phyloP scores from a whole-genome alignment of 176 grass and related monocot genomes.

The Carex cristatella region DNA sequence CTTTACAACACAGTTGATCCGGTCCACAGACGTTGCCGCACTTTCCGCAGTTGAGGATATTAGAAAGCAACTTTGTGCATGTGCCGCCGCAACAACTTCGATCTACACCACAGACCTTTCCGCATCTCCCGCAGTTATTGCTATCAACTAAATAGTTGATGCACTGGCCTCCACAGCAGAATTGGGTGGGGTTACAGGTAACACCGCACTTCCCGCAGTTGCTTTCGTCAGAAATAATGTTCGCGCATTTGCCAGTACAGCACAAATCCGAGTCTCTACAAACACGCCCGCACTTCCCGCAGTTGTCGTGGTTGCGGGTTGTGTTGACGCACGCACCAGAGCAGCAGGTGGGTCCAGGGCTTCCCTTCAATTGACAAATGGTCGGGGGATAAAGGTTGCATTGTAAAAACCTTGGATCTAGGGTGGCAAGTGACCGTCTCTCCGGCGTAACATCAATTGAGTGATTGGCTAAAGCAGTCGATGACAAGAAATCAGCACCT shows the following conservation, averaged over 20 bases:
- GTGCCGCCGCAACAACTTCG: neutral
- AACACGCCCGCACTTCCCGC: neutral
- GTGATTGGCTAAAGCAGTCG: neutral
- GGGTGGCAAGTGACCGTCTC: slow-evolving; percentile 9
- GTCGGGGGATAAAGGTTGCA: neutral
- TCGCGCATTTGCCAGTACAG: neutral
- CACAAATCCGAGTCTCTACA: neutral
- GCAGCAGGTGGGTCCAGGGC: slow-evolving; percentile 17
- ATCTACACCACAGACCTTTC: neutral
- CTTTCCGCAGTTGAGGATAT: neutral
- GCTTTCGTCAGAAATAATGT: neutral
- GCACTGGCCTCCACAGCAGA: neutral
- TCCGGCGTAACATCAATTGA: neutral
- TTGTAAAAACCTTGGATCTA: slow-evolving; percentile 13
- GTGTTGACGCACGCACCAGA: slow-evolving; percentile 1
- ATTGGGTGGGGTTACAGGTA: neutral
- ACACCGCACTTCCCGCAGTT: slow-evolving; percentile 15
- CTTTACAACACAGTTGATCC: neutral
- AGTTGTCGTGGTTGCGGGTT: neutral
- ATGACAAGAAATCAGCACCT: neutral
- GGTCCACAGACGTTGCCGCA: neutral
- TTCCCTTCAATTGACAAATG: neutral
- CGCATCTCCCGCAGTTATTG: slow-evolving; percentile 11
- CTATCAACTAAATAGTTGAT: neutral
- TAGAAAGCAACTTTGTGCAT: neutral